Conservation (phyloP, 176 grass and related monocot genomes). For the barley (Hordeum vulgare) region DNA sequence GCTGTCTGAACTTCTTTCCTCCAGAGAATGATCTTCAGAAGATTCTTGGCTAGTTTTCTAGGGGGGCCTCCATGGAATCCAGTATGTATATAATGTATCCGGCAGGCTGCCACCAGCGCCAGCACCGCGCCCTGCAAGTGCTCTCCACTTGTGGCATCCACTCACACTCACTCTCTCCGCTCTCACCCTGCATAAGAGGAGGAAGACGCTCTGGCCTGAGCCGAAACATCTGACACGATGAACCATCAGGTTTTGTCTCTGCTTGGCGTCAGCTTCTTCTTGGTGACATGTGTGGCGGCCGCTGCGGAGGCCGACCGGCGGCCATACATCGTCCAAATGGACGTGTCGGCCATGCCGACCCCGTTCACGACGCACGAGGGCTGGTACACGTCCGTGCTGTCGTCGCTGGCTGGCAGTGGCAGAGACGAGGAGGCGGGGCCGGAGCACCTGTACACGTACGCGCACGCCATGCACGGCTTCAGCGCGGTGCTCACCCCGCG, state of each 20-base stretch:
- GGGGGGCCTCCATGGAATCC: slow-evolving; percentile 7
- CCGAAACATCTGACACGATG: slow-evolving; percentile 6
- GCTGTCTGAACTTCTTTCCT: neutral
- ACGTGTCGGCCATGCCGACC: slow-evolving; percentile 55
- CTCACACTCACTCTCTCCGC: neutral
- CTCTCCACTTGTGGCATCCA: slow-evolving; percentile 30
- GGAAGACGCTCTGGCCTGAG: neutral
- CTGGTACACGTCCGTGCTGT: slow-evolving; percentile 65
- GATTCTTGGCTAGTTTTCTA: slow-evolving; percentile 16
- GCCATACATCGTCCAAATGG: slow-evolving; percentile 75
- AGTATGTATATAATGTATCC: slow-evolving; percentile 40
- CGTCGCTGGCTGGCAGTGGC: slow-evolving; percentile 18
- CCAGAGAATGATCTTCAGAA: neutral
- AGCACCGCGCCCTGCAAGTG: slow-evolving; percentile 3
- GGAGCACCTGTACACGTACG: slow-evolving; percentile 73
- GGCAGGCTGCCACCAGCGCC: slow-evolving; percentile 18
- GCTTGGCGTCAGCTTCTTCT: neutral
- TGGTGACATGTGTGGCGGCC: neutral
- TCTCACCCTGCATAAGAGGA: neutral
- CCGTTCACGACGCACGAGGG: slow-evolving; percentile 57
- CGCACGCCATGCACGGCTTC: slow-evolving; percentile 62
- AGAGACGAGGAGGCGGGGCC: neutral
- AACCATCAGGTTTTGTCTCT: neutral
- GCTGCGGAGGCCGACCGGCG: neutral
- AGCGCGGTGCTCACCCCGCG: slow-evolving; percentile 45